A percentile compares a stretch with the other conserved stretches of the same genome.
Conservation (phyloP, 192 early-diverging fungal genomes). For the Coemansia guatemalensis region DNA sequence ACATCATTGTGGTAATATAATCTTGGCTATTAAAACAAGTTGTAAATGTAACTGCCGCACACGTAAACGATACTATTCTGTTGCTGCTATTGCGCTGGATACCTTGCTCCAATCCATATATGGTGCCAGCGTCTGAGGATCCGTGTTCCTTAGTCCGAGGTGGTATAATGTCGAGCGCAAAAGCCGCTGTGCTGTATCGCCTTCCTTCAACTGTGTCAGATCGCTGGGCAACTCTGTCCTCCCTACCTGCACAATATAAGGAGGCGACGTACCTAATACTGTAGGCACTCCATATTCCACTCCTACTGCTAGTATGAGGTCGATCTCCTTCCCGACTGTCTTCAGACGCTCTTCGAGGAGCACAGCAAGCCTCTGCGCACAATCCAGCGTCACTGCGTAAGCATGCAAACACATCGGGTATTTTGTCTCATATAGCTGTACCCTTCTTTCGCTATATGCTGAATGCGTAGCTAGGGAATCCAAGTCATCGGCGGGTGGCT, state of each 20-base stretch:
- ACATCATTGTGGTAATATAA: not conserved
- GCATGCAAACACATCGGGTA: constrained; percentile 52
- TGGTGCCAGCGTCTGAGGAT: constrained; percentile 21
- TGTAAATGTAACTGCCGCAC: not conserved
- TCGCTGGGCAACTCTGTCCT: constrained; percentile 31
- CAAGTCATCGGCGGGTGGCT: constrained; percentile 1
- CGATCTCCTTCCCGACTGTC: constrained; percentile 29
- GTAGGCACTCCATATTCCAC: constrained; percentile 21
- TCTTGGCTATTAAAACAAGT: not conserved
- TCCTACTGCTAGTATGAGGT: constrained; percentile 37
- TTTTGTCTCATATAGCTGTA: constrained; percentile 28
- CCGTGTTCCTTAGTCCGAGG: constrained; percentile 13
- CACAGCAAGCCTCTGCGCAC: constrained; percentile 31
- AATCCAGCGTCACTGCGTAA: constrained; percentile 37
- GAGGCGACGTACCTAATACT: constrained; percentile 31
- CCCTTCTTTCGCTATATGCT: constrained; percentile 3
- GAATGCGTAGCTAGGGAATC: constrained; percentile 2
- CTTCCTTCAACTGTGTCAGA: constrained; percentile 17
- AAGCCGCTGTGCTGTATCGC: constrained; percentile 31
- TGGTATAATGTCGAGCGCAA: constrained; percentile 23
- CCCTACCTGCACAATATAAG: constrained; percentile 41
- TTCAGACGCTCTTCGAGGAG: constrained; percentile 34
- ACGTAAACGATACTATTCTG: not conserved
- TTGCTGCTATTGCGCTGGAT: not conserved
- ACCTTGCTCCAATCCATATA: constrained; percentile 14